Evolutionary conservation across 2,329 filamentous ascomycete species (phyloP), one percentile per base, ranked within the genome.

Genomic region (Monosporascus sp.): DNA sequence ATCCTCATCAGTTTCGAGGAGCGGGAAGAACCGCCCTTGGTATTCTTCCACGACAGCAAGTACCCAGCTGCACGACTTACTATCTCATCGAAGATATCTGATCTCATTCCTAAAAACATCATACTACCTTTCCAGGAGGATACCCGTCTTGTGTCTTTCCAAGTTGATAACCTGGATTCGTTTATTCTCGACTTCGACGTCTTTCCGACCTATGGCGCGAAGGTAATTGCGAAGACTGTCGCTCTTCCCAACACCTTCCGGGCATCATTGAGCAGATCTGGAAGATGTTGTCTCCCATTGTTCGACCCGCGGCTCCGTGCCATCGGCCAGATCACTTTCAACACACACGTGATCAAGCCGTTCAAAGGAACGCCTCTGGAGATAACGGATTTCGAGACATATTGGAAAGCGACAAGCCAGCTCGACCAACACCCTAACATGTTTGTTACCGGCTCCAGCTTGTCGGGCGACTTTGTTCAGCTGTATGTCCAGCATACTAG

Each of bases 331-430:
- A 90, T 97, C 60, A 90, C 85, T 58, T 99, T 99, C 75, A 89
- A 89, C 59, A 96, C 90, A 51, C 92, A 97, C 67, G 90, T 97
- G 25, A 95, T 99, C 68, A 97, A 96, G 65, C 94, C 94, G 0
- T 99, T 97, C 73, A 84, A 86, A 57, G 93, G 94, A 7, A 88
- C 91, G 55, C 91, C 94, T 3, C 77, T 99, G 22, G 94, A 99
- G 70, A 97, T 99, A 55, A 96, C 94, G 1, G 92, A 97, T 65
- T 99, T 97, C 63, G 94, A 96, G 57, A 97, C 94, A 0, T 99
- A 99, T 71, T 99, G 94, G 94, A 99, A 97, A 71, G 93, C 93
- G 0, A 99, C 94, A 1, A 96, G 91, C 64, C 91, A 96, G 62
- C 81, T 94, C 47, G 90, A 96, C 67, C 85, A 89, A 49, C 89